These are phyloP conservation scores for Hypoxylon sp. DNA, from an alignment of 2,329 filamentous ascomycete species.

Conservation along the genomic window DNA sequence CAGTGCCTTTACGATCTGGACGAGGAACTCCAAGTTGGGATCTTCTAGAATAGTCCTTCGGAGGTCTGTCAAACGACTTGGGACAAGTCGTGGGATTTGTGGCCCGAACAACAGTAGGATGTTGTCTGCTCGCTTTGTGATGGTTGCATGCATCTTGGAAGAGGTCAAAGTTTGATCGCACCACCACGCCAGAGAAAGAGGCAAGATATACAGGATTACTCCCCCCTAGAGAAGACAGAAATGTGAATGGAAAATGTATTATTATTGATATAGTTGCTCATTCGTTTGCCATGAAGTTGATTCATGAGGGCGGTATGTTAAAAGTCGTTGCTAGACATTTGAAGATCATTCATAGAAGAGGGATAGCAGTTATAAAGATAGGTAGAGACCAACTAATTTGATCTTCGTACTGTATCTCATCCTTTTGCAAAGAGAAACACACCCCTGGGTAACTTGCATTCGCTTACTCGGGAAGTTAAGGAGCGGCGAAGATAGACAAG, in stretches of 20 bases:
- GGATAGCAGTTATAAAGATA: slow-evolving; percentile 8
- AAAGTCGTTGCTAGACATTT: neutral
- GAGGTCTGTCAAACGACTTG: slow-evolving; percentile 25
- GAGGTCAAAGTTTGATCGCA: neutral
- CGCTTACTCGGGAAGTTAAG: slow-evolving; percentile 7
- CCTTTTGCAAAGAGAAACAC: neutral
- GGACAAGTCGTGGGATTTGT: slow-evolving; percentile 23
- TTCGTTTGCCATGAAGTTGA: slow-evolving; percentile 23
- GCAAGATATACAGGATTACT: neutral
- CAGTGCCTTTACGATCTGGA: slow-evolving; percentile 17
- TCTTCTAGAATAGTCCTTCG: slow-evolving; percentile 19
- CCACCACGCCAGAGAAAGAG: neutral
- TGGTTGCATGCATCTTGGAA: slow-evolving; percentile 17
- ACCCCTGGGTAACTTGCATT: neutral
- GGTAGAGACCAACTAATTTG: neutral
- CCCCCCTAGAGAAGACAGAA: neutral
- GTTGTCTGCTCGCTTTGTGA: slow-evolving; percentile 11
- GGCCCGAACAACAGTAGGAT: slow-evolving; percentile 28
- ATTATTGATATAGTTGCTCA: slow-evolving; percentile 4
- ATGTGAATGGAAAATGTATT: slow-evolving; percentile 5
- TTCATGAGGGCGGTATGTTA: slow-evolving; percentile 22
- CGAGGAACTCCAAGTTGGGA: slow-evolving; percentile 14
- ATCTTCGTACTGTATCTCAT: neutral
- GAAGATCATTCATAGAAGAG: neutral
- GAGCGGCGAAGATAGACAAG: neutral